These are phyloP conservation scores for Emiliania huxleyi DNA, from an alignment of 78 protist genomes.

Conservation along the genomic window DNA sequence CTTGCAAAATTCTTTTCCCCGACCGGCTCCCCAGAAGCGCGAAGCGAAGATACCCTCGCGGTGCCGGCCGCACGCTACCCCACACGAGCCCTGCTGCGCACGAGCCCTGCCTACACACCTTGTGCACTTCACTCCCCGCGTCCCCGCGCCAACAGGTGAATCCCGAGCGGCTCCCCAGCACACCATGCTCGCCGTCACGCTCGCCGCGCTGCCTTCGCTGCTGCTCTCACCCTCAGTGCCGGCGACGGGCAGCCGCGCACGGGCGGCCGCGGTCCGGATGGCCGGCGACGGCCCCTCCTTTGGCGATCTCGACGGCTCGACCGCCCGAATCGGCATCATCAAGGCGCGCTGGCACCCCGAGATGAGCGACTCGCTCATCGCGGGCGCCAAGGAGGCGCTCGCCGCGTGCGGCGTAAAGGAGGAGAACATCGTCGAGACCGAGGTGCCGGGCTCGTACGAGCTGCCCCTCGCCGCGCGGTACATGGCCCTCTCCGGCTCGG, in stretches of 20 bases:
- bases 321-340: conserved; percentile 44
- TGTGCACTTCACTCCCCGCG: too few species aligned
- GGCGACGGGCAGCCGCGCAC: background rate
- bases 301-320: background rate
- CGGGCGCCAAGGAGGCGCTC: conserved; percentile 34
- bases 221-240: background rate
- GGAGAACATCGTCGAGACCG: conserved; percentile 16
- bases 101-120: too few species aligned
- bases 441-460: conserved; percentile 69
- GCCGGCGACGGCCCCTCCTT: background rate
- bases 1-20: too few species aligned
- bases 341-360: conserved; percentile 59
- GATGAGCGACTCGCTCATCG: conserved; percentile 19
- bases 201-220: background rate
- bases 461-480: conserved; percentile 60
- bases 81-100: too few species aligned
- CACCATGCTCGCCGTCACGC: too few species aligned
- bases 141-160: too few species aligned
- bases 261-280: background rate
- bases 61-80: too few species aligned
- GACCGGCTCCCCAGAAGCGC: too few species aligned
- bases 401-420: background rate
- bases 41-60: too few species aligned
- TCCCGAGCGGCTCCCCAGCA: too few species aligned
- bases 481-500: background rate